phyloP scores from a whole-genome alignment of 192 early-diverging fungal species.

The Umbelopsis ramanniana region DNA sequence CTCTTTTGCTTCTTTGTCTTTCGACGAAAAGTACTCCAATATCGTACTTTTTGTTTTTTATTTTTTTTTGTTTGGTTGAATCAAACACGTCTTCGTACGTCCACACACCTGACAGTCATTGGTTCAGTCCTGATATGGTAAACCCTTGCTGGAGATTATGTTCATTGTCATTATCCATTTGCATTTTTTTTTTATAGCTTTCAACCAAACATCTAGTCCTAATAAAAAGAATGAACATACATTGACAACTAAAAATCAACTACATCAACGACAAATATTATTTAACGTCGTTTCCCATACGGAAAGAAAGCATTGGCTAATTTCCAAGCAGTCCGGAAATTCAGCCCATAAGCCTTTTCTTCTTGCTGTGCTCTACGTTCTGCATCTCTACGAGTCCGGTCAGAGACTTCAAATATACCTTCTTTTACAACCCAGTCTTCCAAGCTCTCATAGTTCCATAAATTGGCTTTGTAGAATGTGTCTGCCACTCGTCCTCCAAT shows the following conservation, averaged over 20 bases:
- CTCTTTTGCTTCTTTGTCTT: background rate
- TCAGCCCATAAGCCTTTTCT: slow-evolving; percentile 15
- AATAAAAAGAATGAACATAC: background rate
- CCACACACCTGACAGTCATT: background rate
- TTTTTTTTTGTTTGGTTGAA: background rate
- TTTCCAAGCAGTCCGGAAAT: slow-evolving; percentile 10
- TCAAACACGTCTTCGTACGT: background rate
- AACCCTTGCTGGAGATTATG: background rate
- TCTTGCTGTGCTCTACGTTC: background rate
- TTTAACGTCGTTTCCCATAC: background rate
- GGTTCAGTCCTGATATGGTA: background rate
- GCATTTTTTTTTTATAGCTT: background rate
- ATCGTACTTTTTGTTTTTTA: background rate
- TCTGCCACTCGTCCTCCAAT: slow-evolving; percentile 24
- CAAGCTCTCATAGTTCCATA: slow-evolving; percentile 33
- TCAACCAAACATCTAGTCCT: background rate
- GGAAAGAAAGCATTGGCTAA: slow-evolving; percentile 4
- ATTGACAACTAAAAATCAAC: background rate
- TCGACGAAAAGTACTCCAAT: background rate
- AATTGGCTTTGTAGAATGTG: slow-evolving; percentile 34
- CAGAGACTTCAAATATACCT: slow-evolving; percentile 16
- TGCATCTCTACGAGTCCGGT: slow-evolving; percentile 4
- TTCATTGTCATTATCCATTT: background rate
- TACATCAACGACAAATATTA: background rate
- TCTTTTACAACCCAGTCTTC: slow-evolving; percentile 19